Evolutionary conservation across 495 filamentous ascomycete species (phyloP).

Genomic region (Daldinia caldariorum): DNA sequence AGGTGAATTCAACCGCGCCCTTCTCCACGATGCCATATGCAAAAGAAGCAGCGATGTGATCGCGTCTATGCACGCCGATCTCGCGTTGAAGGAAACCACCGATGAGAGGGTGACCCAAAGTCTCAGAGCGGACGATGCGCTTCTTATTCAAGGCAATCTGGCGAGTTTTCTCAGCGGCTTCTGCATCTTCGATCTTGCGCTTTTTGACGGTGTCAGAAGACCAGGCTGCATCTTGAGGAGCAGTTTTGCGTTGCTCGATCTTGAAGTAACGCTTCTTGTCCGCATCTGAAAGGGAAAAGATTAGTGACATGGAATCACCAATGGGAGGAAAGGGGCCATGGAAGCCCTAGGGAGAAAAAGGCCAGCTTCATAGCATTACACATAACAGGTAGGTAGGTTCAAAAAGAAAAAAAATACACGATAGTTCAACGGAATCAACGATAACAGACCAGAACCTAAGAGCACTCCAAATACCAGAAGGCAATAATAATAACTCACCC

Average conservation of each 20-base stretch:
- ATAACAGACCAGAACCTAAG: neutral
- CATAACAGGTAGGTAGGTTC: too few relatives aligned
- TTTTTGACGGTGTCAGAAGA: constrained; percentile 53
- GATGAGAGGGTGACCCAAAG: constrained; percentile 32
- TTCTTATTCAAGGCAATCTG: constrained; percentile 15
- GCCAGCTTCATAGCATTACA: too few relatives aligned
- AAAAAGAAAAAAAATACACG: too few relatives aligned
- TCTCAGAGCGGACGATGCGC: constrained; percentile 41
- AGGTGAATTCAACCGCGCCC: constrained; percentile 11
- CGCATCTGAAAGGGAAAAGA: constrained; percentile 45
- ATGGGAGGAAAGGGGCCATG: neutral
- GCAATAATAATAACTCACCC: constrained; percentile 19
- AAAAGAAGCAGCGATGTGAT: constrained; percentile 37
- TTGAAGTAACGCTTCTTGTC: constrained; percentile 61
- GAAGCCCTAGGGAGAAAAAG: too few relatives aligned
- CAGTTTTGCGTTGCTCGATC: constrained; percentile 52
- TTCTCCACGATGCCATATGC: constrained; percentile 32
- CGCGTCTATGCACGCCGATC: constrained; percentile 26
- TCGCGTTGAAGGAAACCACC: constrained; percentile 47
- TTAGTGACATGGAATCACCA: neutral
- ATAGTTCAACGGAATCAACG: neutral
- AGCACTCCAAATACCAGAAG: neutral
- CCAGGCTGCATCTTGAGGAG: constrained; percentile 50
- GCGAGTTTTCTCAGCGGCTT: constrained; percentile 15
- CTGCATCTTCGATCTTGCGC: constrained; percentile 42